Evolutionary conservation across 805 yeast species (phyloP).

Genomic region (Lipomyces oligophaga): DNA sequence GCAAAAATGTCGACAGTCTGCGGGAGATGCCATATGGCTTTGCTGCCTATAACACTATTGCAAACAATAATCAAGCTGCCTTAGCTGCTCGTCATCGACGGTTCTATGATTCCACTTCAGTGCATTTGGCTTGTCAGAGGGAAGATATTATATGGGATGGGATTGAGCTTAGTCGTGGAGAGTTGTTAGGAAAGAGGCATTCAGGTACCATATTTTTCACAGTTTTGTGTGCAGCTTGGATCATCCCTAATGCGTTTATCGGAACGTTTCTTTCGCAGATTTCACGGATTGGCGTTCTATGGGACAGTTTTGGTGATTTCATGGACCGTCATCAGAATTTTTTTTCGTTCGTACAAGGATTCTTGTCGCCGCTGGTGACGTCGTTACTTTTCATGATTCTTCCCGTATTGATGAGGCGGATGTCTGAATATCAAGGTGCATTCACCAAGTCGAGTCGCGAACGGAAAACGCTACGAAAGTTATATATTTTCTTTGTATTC

Average conservation of each 20-base stretch:
- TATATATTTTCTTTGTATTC: slow-evolving; percentile 40
- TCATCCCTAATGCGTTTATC: slow-evolving; percentile 42
- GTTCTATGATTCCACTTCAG: slow-evolving; percentile 18
- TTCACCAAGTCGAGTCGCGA: slow-evolving; percentile 40
- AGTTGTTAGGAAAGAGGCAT: slow-evolving; percentile 35
- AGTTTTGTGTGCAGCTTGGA: slow-evolving; percentile 37
- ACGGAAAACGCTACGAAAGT: slow-evolving; percentile 38
- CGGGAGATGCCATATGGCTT: slow-evolving; percentile 37
- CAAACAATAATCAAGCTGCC: slow-evolving; percentile 33
- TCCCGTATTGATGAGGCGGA: slow-evolving; percentile 38
- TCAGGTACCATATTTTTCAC: slow-evolving; percentile 37
- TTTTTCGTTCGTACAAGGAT: slow-evolving; percentile 41
- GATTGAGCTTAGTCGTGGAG: slow-evolving; percentile 31
- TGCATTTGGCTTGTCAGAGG: slow-evolving; percentile 38
- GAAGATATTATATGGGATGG: slow-evolving; percentile 40
- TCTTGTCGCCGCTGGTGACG: slow-evolving; percentile 39
- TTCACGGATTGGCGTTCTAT: slow-evolving; percentile 38
- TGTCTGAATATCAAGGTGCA: slow-evolving; percentile 40
- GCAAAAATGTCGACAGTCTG: slow-evolving; percentile 26
- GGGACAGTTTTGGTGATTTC: slow-evolving; percentile 37
- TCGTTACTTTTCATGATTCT: slow-evolving; percentile 37
- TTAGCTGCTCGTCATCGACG: slow-evolving; percentile 5
- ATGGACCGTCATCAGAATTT: slow-evolving; percentile 32
- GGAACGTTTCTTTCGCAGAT: slow-evolving; percentile 41
- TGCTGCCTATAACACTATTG: slow-evolving; percentile 33